Base-by-base conservation (phyloP, 495 filamentous ascomycete species). In the Xylona heveae region DNA sequence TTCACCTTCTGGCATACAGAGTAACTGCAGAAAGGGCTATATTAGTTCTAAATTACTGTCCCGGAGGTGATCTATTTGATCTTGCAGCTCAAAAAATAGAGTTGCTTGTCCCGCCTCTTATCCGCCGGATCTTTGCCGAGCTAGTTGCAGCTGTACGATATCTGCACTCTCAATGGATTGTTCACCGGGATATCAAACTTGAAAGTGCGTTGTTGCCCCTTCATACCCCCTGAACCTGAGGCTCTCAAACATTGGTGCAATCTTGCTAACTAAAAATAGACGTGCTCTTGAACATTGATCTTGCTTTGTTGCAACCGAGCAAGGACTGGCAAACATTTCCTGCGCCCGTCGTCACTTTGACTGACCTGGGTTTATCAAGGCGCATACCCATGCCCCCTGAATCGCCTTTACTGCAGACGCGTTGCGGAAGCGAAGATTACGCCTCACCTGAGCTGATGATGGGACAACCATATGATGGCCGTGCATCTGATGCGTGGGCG, bases 401-500 rank as follows among this genome's bases (percentile, higher is more conserved):
- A 22, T 66, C 63, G 14, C 67, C 70, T 5, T 57, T 85, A 18
- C 63, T 97, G 9, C 75, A 78, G 26, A 93, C 84, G 8, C 65
- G 85, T 9, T 97, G 88, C 47, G 88, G 88, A 12, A 85, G 77
- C 21, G 88, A 94, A 50, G 88, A 97, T 56, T 97, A 97, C 45
- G 90, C 88, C 3, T 82, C 88, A 0, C 88, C 88, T 0, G 88
- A 97, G 50, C 78, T 97, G 27, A 73, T 97, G 15, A 79, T 97
- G 61, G 82, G 82, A 13, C 82, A 91, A 45, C 66, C 81, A 4
- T 97, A 97, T 47, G 88, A 97, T 48, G 88, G 90, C 21, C 82
- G 90, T 13, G 62, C 68, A 5, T 85, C 79, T 3, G 88, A 97
- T 44, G 82, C 83, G 13, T 97, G 88, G 88, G 84, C 85, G 1